phyloP scores from a whole-genome alignment of 805 yeast genomes.

The Candida tammaniensis region DNA sequence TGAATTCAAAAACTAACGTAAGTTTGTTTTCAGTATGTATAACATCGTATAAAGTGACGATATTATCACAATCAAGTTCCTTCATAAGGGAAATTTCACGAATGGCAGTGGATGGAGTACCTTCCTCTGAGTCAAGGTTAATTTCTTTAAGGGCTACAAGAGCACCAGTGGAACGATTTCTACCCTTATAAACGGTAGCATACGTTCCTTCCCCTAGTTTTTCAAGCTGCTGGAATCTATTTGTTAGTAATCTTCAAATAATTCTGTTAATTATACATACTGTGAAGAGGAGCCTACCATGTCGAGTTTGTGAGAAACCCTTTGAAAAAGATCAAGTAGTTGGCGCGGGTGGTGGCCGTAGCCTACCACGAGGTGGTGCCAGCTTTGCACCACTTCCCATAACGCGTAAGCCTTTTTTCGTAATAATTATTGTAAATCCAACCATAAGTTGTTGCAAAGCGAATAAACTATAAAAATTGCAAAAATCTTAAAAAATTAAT shows the following conservation, averaged over 20 bases:
- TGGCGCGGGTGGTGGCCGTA: no score
- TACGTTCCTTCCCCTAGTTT: conserved; percentile 94
- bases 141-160: conserved; percentile 94
- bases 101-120: conserved; percentile 97
- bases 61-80: conserved; percentile 89
- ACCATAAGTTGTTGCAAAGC: no score
- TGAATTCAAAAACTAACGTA: conserved; percentile 86
- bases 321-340: no score
- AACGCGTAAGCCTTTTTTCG: no score
- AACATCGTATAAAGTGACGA: conserved; percentile 89
- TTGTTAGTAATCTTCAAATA: conserved; percentile 10
- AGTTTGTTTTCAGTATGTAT: conserved; percentile 95
- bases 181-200: conserved; percentile 97
- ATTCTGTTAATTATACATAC: conserved; percentile 25
- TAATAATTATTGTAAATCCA: no score
- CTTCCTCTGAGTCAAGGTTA: conserved; percentile 92
- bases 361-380: no score
- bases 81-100: conserved; percentile 94
- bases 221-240: conserved; percentile 58
- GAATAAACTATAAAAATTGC: no score
- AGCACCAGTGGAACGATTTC: conserved; percentile 81
- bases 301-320: no score
- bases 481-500: no score
- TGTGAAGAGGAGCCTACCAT: conserved; percentile 47
- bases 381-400: no score